Conservation (phyloP, 805 yeast genomes). For the Priceomyces castillae region DNA sequence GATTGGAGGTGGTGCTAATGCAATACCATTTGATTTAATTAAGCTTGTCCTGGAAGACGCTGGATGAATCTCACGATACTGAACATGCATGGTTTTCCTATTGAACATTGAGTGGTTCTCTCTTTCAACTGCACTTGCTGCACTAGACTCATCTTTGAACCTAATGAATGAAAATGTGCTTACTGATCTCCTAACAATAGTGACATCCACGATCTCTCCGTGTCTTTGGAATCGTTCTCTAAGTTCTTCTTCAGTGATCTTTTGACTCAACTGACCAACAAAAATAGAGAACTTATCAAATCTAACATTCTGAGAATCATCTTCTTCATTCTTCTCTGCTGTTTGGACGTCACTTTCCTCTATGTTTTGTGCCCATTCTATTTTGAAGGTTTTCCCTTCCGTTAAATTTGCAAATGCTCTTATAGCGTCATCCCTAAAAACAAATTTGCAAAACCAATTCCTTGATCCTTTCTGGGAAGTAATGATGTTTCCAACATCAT, state of each 20-base stretch:
- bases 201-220: constrained; percentile 60
- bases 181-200: constrained; percentile 49
- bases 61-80: constrained; percentile 59
- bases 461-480: constrained; percentile 17
- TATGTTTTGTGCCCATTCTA: constrained; percentile 86
- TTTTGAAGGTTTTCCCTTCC: constrained; percentile 51
- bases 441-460: constrained; percentile 76
- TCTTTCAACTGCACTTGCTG: constrained; percentile 82
- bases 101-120: constrained; percentile 78
- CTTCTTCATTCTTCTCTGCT: constrained; percentile 5
- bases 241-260: constrained; percentile 55
- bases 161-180: constrained; percentile 72
- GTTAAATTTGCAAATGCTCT: constrained; percentile 74
- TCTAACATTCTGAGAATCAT: constrained; percentile 6
- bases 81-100: constrained; percentile 79
- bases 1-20: constrained; percentile 81
- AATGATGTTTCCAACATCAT: constrained; percentile 28
- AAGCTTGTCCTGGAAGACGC: constrained; percentile 1
- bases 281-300: constrained; percentile 73
- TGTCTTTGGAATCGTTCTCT: constrained; percentile 59
- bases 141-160: constrained; percentile 62
- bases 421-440: constrained; percentile 83
- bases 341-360: constrained; percentile 39
- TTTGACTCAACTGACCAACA: constrained; percentile 66
- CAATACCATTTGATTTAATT: constrained; percentile 24